Conservation (phyloP, 371 early-diverging fungal genomes). For the Mycotypha africana region DNA sequence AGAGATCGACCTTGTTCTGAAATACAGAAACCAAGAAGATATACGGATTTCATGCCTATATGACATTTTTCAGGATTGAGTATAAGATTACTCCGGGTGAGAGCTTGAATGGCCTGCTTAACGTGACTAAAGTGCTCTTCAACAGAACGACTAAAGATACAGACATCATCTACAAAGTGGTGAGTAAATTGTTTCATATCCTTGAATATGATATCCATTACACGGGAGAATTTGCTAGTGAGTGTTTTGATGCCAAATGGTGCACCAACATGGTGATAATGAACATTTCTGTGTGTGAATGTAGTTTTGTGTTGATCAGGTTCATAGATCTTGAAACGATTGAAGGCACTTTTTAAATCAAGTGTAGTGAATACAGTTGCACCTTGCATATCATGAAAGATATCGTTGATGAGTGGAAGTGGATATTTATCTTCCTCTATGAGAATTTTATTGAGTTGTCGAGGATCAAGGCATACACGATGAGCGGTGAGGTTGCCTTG, state of each 20-base stretch:
- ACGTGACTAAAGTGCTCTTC: conserved; percentile 9
- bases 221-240: conserved; percentile 1
- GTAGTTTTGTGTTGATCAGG: conserved; percentile 2
- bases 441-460: conserved; percentile 3
- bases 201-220: conserved; percentile 3
- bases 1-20: conserved; percentile 5
- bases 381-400: background rate
- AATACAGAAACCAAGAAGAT: conserved; percentile 11
- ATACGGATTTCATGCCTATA: background rate
- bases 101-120: conserved; percentile 1
- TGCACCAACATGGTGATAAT: conserved; percentile 7
- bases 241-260: conserved; percentile 8
- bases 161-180: conserved; percentile 13
- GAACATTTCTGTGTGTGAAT: conserved; percentile 4
- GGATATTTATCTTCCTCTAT: background rate
- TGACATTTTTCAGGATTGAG: conserved; percentile 17
- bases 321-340: background rate
- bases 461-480: conserved; percentile 1
- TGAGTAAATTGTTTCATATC: conserved; percentile 4
- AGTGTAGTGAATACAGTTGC: background rate
- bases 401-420: conserved; percentile 7
- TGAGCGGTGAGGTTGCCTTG: conserved; percentile 3
- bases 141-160: background rate
- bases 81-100: conserved; percentile 8
- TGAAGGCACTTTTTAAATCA: conserved; percentile 5